Evolutionary conservation across 2,329 filamentous ascomycete genomes (phyloP).

Genomic region (Cercospora canescens): DNA sequence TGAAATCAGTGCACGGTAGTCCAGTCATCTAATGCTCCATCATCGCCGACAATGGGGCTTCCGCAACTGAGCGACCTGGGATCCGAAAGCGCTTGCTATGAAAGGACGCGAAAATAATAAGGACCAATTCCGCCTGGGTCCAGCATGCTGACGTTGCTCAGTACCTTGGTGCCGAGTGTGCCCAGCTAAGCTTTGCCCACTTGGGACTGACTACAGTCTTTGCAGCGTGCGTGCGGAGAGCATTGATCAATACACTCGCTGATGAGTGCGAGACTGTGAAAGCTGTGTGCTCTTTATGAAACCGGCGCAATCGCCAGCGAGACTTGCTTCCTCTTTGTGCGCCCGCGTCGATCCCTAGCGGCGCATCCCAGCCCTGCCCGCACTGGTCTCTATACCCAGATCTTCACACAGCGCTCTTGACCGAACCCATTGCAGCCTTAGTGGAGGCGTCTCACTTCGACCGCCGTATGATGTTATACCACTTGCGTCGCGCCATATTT

Average conservation of each 20-base stretch:
- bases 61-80: background rate
- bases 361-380: too few species aligned
- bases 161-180: background rate
- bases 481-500: background rate
- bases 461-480: background rate
- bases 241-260: background rate
- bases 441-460: too few species aligned
- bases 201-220: background rate
- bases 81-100: background rate
- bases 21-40: background rate
- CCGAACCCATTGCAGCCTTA: too few species aligned
- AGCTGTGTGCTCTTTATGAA: background rate
- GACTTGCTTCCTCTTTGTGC: background rate
- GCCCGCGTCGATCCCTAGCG: background rate
- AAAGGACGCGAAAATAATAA: background rate
- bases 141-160: background rate
- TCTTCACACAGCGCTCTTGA: too few species aligned
- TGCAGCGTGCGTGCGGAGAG: background rate
- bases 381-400: too few species aligned
- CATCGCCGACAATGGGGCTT: background rate
- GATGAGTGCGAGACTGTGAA: background rate
- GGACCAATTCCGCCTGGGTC: background rate
- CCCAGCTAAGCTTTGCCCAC: background rate
- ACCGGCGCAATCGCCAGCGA: background rate
- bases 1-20: background rate